Percentiles rank a stretch among this genome's conserved stretches.
These are phyloP conservation scores for Cryphonectria naterciae DNA, from an alignment of 2,329 filamentous ascomycete genomes.

Conservation along the genomic window DNA sequence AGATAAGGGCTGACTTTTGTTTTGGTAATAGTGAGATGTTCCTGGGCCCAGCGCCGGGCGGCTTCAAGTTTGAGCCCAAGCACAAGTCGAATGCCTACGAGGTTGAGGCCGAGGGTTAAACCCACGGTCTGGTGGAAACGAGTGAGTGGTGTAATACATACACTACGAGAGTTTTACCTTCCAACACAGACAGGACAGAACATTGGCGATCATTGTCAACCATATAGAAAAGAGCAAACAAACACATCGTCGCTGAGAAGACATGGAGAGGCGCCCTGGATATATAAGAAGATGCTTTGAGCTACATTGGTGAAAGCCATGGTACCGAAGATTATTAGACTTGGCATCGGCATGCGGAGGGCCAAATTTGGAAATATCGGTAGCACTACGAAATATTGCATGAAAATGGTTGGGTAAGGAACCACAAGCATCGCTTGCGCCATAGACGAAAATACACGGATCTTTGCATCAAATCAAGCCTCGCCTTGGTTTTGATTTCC, in stretches of 20 bases:
- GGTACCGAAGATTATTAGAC: background rate
- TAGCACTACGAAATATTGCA: background rate
- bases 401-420: background rate
- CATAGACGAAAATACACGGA: background rate
- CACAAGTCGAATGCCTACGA: slow-evolving; percentile 95
- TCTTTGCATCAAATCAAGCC: background rate
- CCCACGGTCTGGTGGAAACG: too few species aligned
- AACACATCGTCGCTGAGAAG: background rate
- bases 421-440: background rate
- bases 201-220: background rate
- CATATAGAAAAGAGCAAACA: background rate
- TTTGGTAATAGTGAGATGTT: slow-evolving; percentile 84
- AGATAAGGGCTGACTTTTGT: slow-evolving; percentile 27
- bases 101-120: slow-evolving; percentile 72
- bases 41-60: slow-evolving; percentile 83
- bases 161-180: background rate
- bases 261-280: background rate
- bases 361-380: background rate
- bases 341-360: background rate
- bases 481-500: too few species aligned
- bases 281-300: background rate
- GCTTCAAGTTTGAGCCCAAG: slow-evolving; percentile 95
- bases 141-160: background rate
- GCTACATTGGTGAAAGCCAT: background rate
- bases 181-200: background rate